phyloP scores from a whole-genome alignment of 805 yeast genomes.

The Kurtzmaniella cleridarum region DNA sequence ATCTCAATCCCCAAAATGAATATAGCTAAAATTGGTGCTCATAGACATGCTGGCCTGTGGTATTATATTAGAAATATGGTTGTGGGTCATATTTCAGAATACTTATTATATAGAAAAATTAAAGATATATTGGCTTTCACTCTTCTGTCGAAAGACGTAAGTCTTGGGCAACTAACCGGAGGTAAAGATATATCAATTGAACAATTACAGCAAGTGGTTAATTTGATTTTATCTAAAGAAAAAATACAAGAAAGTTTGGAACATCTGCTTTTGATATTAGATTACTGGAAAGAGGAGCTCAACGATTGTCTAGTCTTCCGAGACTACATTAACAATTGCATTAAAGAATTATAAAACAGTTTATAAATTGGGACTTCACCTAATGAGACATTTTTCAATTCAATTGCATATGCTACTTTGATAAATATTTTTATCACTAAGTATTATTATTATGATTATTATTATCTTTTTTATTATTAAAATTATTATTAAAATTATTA shows the following conservation, averaged over 20 bases:
- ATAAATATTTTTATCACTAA: too few relatives aligned
- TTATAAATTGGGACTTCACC: neutral
- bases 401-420: too few relatives aligned
- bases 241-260: slow-evolving; percentile 15
- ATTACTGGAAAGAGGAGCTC: slow-evolving; percentile 33
- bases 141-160: neutral
- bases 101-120: slow-evolving; percentile 24
- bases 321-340: slow-evolving; percentile 18
- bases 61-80: slow-evolving; percentile 29
- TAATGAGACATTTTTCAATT: too few relatives aligned
- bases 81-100: slow-evolving; percentile 24
- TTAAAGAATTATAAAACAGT: slow-evolving; percentile 9
- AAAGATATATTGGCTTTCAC: slow-evolving; percentile 16
- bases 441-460: too few relatives aligned
- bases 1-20: slow-evolving; percentile 27
- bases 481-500: too few relatives aligned
- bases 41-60: slow-evolving; percentile 39
- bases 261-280: slow-evolving; percentile 23
- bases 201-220: slow-evolving; percentile 7
- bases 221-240: slow-evolving; percentile 12
- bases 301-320: slow-evolving; percentile 26
- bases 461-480: too few relatives aligned
- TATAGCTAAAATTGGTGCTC: slow-evolving; percentile 30
- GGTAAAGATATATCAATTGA: slow-evolving; percentile 1
- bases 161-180: neutral